These are phyloP conservation scores for Patellaria atrata DNA, from an alignment of 495 filamentous ascomycete genomes.

Conservation along the genomic window DNA sequence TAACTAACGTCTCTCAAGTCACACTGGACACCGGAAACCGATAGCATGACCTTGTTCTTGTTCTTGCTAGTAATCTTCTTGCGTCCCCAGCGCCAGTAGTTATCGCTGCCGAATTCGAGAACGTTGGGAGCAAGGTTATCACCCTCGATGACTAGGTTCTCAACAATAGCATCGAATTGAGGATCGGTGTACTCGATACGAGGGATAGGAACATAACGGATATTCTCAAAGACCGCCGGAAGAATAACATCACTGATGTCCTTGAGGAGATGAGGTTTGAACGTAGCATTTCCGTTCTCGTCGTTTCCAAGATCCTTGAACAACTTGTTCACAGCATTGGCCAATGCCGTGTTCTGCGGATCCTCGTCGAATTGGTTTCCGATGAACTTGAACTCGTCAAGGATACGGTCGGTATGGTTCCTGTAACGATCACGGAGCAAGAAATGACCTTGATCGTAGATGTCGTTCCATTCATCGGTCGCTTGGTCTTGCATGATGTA, in stretches of 20 bases:
- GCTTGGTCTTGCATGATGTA: conserved; percentile 76
- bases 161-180: conserved; percentile 73
- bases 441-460: conserved; percentile 79
- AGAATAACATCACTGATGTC: conserved; percentile 79
- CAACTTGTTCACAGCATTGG: conserved; percentile 59
- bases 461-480: conserved; percentile 66
- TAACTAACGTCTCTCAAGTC: conserved; percentile 79
- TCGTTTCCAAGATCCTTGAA: conserved; percentile 80
- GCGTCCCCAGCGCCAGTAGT: conserved; percentile 91
- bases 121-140: conserved; percentile 97
- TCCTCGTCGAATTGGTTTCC: conserved; percentile 81
- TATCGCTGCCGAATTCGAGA: conserved; percentile 78
- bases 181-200: conserved; percentile 86
- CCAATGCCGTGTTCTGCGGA: conserved; percentile 69
- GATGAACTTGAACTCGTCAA: conserved; percentile 83
- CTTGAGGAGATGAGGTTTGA: conserved; percentile 85
- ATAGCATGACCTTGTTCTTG: conserved; percentile 69
- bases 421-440: conserved; percentile 82
- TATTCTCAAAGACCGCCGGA: conserved; percentile 68
- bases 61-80: conserved; percentile 68
- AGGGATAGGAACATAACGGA: conserved; percentile 86
- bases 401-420: conserved; percentile 70
- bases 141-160: conserved; percentile 89
- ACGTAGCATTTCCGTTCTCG: conserved; percentile 65
- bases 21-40: conserved; percentile 80